phyloP scores from a whole-genome alignment of 192 early-diverging fungal species.

The Obelidium mucronatum region DNA sequence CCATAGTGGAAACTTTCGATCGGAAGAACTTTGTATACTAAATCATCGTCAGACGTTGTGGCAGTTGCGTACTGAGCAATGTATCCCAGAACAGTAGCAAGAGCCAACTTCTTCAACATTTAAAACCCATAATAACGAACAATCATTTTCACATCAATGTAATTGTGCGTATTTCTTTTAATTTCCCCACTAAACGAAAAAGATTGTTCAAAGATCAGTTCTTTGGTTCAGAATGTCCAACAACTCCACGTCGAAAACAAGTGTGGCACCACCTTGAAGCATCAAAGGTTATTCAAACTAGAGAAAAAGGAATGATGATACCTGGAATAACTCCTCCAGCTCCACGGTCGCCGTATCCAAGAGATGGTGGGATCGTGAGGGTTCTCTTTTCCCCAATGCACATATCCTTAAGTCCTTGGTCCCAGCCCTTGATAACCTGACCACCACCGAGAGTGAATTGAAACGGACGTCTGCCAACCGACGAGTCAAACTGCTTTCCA shows the following conservation, averaged over 20 bases:
- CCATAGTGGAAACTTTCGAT: no score
- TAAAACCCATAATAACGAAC: no score
- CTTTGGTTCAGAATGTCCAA: conserved; percentile 59
- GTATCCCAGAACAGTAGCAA: no score
- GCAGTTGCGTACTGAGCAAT: no score
- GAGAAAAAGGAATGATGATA: neutral
- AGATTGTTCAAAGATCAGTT: no score
- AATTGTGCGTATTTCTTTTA: no score
- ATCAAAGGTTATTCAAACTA: conserved; percentile 9
- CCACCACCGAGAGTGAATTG: conserved; percentile 73
- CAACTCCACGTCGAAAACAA: conserved; percentile 84
- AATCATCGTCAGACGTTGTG: no score
- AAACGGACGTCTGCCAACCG: conserved; percentile 71
- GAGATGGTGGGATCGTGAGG: conserved; percentile 73
- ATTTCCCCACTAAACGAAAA: no score
- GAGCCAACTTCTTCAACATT: no score
- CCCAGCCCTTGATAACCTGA: conserved; percentile 84
- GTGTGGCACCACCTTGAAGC: conserved; percentile 61
- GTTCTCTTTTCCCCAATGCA: conserved; percentile 82
- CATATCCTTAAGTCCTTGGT: conserved; percentile 66
- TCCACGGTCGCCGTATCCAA: conserved; percentile 66
- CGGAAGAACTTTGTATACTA: no score
- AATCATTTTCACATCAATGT: no score
- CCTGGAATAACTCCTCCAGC: conserved; percentile 53
- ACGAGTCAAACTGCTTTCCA: conserved; percentile 78